phyloP scores from a whole-genome alignment of 2,329 filamentous ascomycete genomes.

The Phyllosticta citrichinensis region DNA sequence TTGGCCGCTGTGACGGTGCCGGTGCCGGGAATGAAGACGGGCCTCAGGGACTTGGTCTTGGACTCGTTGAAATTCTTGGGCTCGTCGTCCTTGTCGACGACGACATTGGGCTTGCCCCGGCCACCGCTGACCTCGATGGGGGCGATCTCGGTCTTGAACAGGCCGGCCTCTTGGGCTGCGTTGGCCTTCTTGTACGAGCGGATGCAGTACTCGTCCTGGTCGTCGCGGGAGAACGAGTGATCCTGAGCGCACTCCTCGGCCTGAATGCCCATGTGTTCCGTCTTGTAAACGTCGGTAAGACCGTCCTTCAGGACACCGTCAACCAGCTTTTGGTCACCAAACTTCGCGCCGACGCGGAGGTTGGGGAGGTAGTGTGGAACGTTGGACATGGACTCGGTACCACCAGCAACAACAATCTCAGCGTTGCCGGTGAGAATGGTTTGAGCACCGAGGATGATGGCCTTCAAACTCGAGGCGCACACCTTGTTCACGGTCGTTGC shows the following conservation, averaged over 20 bases:
- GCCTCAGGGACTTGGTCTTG: conserved; percentile 48
- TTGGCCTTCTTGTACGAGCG: conserved; percentile 90
- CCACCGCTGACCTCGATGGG: conserved; percentile 81
- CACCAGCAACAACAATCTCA: conserved; percentile 84
- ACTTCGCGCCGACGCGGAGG: conserved; percentile 82
- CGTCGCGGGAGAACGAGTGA: conserved; percentile 68
- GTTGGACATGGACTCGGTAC: conserved; percentile 98
- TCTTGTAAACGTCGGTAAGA: conserved; percentile 86
- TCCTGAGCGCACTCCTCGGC: conserved; percentile 87
- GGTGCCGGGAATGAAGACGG: conserved; percentile 69
- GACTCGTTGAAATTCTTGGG: conserved; percentile 68
- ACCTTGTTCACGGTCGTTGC: conserved; percentile 98
- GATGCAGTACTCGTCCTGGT: conserved; percentile 94
- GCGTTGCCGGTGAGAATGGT: conserved; percentile 97
- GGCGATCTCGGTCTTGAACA: conserved; percentile 77
- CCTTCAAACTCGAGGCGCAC: conserved; percentile 90
- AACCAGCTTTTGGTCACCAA: conserved; percentile 78
- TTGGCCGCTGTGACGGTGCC: conserved; percentile 95
- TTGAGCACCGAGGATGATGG: conserved; percentile 86
- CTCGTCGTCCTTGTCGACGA: conserved; percentile 82
- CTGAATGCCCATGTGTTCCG: conserved; percentile 92
- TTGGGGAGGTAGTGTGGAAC: conserved; percentile 87
- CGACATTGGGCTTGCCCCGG: conserved; percentile 77
- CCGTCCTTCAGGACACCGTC: conserved; percentile 93
- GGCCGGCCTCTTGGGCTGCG: conserved; percentile 68